phyloP scores from a whole-genome alignment of 345 rosid species.

The Eucalyptus paniculata region DNA sequence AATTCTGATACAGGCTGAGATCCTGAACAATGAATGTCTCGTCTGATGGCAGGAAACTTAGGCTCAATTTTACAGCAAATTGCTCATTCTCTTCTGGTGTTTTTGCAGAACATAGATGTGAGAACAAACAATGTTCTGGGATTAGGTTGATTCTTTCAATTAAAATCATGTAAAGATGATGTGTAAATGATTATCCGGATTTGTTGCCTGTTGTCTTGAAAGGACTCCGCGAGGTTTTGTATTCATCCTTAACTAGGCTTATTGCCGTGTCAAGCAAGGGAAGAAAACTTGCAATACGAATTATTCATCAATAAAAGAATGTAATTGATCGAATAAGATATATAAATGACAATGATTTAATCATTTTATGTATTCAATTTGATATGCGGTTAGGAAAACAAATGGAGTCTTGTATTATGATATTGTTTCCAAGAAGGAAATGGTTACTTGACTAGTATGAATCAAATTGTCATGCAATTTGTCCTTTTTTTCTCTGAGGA shows the following conservation, averaged over 20 bases:
- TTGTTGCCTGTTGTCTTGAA: neutral
- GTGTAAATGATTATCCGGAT: neutral
- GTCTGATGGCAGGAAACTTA: neutral
- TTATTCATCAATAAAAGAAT: neutral
- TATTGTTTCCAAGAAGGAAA: neutral
- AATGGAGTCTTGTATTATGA: neutral
- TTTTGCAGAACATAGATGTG: too few relatives aligned
- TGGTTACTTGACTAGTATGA: neutral
- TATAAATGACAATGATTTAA: neutral
- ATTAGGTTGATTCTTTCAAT: neutral
- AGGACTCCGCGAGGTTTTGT: neutral
- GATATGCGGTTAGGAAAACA: neutral
- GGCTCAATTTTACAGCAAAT: neutral
- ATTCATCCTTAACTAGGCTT: neutral
- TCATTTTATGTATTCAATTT: neutral
- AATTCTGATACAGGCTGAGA: neutral
- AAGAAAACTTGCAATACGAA: neutral
- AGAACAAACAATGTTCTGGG: neutral
- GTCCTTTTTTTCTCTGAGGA: neutral
- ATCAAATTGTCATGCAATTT: neutral
- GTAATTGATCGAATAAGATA: neutral
- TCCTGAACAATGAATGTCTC: neutral
- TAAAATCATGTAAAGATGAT: neutral
- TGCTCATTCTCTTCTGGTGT: neutral
- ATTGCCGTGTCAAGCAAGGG: neutral